Evolutionary conservation across 1,139 yeast species (phyloP), one percentile per base, ranked within the genome.

Genomic region (Torulaspora pretoriensis): DNA sequence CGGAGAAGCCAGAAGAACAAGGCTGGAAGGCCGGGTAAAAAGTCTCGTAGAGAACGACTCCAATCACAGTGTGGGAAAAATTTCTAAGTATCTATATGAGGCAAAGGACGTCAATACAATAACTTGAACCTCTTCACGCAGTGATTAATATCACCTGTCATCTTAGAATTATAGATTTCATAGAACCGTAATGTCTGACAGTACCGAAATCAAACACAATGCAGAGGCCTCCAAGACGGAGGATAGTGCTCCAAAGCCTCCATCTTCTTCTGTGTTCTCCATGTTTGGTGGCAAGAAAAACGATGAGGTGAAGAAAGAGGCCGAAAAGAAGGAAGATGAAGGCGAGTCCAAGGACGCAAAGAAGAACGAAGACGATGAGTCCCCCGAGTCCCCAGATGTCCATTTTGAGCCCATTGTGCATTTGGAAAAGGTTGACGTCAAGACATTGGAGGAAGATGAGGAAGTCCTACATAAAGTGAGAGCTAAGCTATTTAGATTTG

Each of bases 351-450:
- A 32, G 30, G 35, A 17, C 26, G 52, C 48, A 39, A 48, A 61
- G 33, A 68, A 65, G 16, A 77, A 70, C 4, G 79, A 71, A 2
- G 83, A 71, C 36, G 83, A 74, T 13, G 96, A 82, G 46, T 94
- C 77, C 19, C 92, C 85, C 63, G 97, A 87, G 68, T 87, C 88
- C 54, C 90, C 88, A 50, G 97, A 92, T 60, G 94, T 92, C 50
- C 96, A 92, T 68, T 94, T 92, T 61, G 97, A 92, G 72, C 98
- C 98, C 45, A 74, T 92, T 57, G 97, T 92, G 51, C 87, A 86
- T 69, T 80, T 92, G 60, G 97, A 90, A 72, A 85, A 86, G 69
- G 97, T 92, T 43, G 97, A 92, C 25, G 96, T 90, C 55, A 90
- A 89, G 74, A 90, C 97, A 60, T 87, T 89, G 70, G 98, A 92